Base-by-base conservation (phyloP, 192 early-diverging fungal species). In the Mortierella hygrophila region DNA sequence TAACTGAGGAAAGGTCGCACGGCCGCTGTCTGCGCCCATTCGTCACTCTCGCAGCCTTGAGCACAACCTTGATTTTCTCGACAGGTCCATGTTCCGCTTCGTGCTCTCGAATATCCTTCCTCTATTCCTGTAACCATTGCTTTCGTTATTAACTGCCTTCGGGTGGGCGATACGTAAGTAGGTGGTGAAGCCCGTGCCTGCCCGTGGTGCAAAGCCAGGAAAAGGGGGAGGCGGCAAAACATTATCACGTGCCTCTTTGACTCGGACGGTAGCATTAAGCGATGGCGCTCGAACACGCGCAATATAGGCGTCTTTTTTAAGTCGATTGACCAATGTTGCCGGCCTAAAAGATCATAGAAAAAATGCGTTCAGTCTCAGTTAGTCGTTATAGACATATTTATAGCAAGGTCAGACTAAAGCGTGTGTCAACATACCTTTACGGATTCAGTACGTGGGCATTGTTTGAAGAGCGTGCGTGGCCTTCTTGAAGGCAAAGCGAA, bases 1-100 rank as follows among this genome's bases (percentile, higher is more conserved):
- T 78, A 21, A 52, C 29, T 0, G 77, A 49, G 20, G 69, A 52
- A 35, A 77, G 75, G 63, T 77, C 75, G 41, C 52, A 77, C 75
- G 29, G 75, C 38, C 75, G 57, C 57, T 68, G 75, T 35, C 40
- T 60, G 55, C 63, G 75, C 7, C 75, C 60, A 49, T 54, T 35
- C 1, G 26, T 46, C 72, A 38, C 72, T 47, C 72, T 74, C 46
- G 72, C 47, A 49, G 72, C 72, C 46, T 74, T 74, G 18, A 74
- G 2, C 46, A 74, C 47, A 74, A 74, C 54, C 72, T 20, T 42
- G 46, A 74, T 10, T 29, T 74, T 32, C 26, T 74, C 47, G 1
- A 74, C 18, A 47, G 41, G 44, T 7, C 72, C 47, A 15, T 74
- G 72, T 32, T 74, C 72, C 38, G 44, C 47, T 74, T 54, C 72